Evolutionary conservation across 371 early-diverging fungal species (phyloP).

Genomic region (Mucor racemosus): DNA sequence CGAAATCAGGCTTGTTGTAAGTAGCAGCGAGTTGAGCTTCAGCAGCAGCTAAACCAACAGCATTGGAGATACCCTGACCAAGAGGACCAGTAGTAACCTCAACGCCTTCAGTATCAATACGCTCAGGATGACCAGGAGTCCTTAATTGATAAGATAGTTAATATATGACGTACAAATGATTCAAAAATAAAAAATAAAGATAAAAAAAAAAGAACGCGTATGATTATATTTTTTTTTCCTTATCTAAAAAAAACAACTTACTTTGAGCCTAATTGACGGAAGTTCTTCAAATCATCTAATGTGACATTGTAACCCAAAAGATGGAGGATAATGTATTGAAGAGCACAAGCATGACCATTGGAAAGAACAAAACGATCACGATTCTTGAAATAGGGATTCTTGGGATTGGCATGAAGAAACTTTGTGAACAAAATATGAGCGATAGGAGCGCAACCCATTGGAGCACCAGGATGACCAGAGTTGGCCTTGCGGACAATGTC

Average conservation of each 20-base stretch:
- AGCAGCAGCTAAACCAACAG: conserved; percentile 96
- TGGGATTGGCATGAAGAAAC: conserved; percentile 83
- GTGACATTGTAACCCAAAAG: conserved; percentile 87
- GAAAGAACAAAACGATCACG: conserved; percentile 99
- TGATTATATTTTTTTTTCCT: neutral
- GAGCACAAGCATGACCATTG: conserved; percentile 98
- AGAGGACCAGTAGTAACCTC: conserved; percentile 99
- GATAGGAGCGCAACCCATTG: conserved; percentile 96
- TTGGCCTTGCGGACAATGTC: conserved; percentile 93
- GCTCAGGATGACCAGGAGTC: conserved; percentile 97
- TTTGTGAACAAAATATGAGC: conserved; percentile 89
- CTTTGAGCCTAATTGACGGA: conserved; percentile 83
- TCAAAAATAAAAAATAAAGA: neutral
- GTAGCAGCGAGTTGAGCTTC: conserved; percentile 88
- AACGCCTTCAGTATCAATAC: conserved; percentile 85
- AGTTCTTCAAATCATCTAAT: conserved; percentile 93
- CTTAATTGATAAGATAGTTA: conserved; percentile 34
- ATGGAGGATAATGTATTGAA: conserved; percentile 95
- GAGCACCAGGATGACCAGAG: conserved; percentile 99
- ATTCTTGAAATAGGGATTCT: conserved; percentile 86
- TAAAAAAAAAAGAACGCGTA: neutral
- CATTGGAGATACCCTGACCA: conserved; percentile 89
- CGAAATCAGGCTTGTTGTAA: conserved; percentile 87
- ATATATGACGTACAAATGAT: conserved; percentile 1
- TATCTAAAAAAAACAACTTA: conserved; percentile 15